A percentile compares a stretch with the other conserved stretches of the same genome.
Evolutionary conservation across 2,329 filamentous ascomycete species (phyloP).

Genomic region (Coniochaeta sp.): DNA sequence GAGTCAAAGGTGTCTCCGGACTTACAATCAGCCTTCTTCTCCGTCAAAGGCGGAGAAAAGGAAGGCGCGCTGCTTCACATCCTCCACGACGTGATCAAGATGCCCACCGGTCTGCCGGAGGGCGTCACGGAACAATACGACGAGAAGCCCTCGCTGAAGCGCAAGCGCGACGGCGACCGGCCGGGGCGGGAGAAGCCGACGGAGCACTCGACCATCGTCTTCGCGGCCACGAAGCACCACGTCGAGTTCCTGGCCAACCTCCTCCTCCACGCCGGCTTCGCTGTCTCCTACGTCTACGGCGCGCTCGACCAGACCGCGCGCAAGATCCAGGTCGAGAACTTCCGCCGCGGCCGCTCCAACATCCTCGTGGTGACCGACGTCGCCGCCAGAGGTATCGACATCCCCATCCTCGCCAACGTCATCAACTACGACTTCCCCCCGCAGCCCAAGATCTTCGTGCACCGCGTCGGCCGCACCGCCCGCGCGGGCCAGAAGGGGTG

Average conservation of each 20-base stretch:
- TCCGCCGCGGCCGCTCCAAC: constrained; percentile 75
- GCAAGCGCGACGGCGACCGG: constrained; percentile 56
- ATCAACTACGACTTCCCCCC: constrained; percentile 98
- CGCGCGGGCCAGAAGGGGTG: constrained; percentile 88
- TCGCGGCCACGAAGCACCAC: constrained; percentile 92
- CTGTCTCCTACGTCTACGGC: constrained; percentile 91
- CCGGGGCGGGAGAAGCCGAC: constrained; percentile 65
- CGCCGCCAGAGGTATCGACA: constrained; percentile 94
- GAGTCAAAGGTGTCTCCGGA: constrained; percentile 96
- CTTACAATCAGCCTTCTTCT: constrained; percentile 92
- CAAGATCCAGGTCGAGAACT: constrained; percentile 86
- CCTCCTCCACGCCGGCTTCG: constrained; percentile 75
- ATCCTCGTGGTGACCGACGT: constrained; percentile 96
- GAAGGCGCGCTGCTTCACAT: constrained; percentile 88
- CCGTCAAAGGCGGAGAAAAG: constrained; percentile 85
- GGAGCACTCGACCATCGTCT: constrained; percentile 88
- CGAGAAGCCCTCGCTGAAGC: constrained; percentile 54
- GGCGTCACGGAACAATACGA: constrained; percentile 38
- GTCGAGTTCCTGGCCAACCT: constrained; percentile 85
- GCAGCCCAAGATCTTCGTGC: constrained; percentile 93
- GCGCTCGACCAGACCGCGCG: constrained; percentile 90
- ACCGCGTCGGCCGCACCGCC: constrained; percentile 91
- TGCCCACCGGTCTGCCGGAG: constrained; percentile 63
- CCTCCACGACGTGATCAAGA: constrained; percentile 84
- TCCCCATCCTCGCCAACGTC: constrained; percentile 90